These are phyloP conservation scores for Paraphaeosphaeria sporulosa DNA, from an alignment of 2,329 filamentous ascomycete species.

Conservation along the genomic window DNA sequence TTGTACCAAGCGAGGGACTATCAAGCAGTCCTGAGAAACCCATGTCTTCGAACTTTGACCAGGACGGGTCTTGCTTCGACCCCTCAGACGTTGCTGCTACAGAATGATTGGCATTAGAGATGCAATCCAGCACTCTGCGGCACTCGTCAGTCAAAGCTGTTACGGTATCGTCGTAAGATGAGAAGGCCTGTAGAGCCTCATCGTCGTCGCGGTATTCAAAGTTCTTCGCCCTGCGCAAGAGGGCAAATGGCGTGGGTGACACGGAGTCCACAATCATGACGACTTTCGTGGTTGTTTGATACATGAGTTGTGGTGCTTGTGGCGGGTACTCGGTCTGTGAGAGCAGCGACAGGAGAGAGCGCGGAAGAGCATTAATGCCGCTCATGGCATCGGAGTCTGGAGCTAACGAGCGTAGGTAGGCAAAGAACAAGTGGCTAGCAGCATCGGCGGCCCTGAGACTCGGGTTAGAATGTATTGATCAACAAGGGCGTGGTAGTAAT, in stretches of 20 bases:
- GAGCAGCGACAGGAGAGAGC: slow-evolving; percentile 88
- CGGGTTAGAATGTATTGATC: slow-evolving; percentile 35
- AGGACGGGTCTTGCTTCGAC: slow-evolving; percentile 74
- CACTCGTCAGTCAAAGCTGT: slow-evolving; percentile 92
- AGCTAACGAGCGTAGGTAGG: slow-evolving; percentile 87
- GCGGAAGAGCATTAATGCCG: slow-evolving; percentile 84
- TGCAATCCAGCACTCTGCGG: slow-evolving; percentile 84
- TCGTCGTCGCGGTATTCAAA: slow-evolving; percentile 96
- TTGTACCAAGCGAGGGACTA: slow-evolving; percentile 60
- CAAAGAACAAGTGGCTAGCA: slow-evolving; percentile 96
- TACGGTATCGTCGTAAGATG: slow-evolving; percentile 88
- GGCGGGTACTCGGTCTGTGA: slow-evolving; percentile 96
- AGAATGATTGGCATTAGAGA: slow-evolving; percentile 86
- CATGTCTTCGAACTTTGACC: slow-evolving; percentile 96
- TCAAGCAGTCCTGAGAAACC: slow-evolving; percentile 83
- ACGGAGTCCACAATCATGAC: slow-evolving; percentile 97
- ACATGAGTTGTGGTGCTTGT: slow-evolving; percentile 76
- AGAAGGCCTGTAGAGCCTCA: slow-evolving; percentile 81
- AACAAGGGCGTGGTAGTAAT: slow-evolving; percentile 41
- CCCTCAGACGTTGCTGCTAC: slow-evolving; percentile 69
- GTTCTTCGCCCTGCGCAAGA: slow-evolving; percentile 88
- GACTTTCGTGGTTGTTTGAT: slow-evolving; percentile 83
- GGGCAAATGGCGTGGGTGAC: slow-evolving; percentile 90
- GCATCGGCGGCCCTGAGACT: slow-evolving; percentile 82
- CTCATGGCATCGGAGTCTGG: slow-evolving; percentile 77